Evolutionary conservation across 2,329 filamentous ascomycete genomes (phyloP).

Genomic region (Trichoderma harzianum): DNA sequence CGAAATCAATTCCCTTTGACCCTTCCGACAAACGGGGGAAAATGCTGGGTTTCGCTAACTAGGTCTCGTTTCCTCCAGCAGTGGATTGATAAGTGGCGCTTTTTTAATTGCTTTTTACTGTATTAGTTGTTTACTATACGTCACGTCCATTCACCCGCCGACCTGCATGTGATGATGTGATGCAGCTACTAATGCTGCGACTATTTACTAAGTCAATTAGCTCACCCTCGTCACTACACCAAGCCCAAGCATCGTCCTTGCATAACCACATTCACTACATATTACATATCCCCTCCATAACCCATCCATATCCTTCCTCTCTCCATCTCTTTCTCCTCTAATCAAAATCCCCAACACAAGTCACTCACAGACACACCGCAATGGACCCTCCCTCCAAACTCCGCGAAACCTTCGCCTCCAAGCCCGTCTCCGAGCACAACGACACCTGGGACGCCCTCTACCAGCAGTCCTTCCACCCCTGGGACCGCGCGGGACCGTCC

Average conservation of each 20-base stretch:
- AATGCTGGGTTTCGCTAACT: background rate
- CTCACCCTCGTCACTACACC: background rate
- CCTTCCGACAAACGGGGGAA: background rate
- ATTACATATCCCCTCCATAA: background rate
- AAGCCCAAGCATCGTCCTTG: background rate
- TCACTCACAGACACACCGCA: background rate
- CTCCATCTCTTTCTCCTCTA: background rate
- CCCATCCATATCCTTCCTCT: background rate
- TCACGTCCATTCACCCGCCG: background rate
- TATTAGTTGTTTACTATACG: background rate
- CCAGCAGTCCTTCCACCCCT: slow-evolving; percentile 45
- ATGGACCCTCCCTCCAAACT: slow-evolving; percentile 27
- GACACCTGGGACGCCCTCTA: slow-evolving; percentile 48
- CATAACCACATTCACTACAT: background rate
- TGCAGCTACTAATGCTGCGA: background rate
- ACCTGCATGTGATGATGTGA: background rate
- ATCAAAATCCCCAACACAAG: slow-evolving; percentile 18
- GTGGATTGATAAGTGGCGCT: background rate
- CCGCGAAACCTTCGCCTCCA: slow-evolving; percentile 34
- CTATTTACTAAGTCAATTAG: background rate
- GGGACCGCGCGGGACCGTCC: slow-evolving; percentile 54
- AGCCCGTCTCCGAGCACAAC: slow-evolving; percentile 35
- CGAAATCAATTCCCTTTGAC: background rate
- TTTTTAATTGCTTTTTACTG: background rate
- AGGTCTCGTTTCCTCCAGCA: background rate